Evolutionary conservation across 306 rosid species (phyloP).

Genomic region (Ochetophila trinervis): DNA sequence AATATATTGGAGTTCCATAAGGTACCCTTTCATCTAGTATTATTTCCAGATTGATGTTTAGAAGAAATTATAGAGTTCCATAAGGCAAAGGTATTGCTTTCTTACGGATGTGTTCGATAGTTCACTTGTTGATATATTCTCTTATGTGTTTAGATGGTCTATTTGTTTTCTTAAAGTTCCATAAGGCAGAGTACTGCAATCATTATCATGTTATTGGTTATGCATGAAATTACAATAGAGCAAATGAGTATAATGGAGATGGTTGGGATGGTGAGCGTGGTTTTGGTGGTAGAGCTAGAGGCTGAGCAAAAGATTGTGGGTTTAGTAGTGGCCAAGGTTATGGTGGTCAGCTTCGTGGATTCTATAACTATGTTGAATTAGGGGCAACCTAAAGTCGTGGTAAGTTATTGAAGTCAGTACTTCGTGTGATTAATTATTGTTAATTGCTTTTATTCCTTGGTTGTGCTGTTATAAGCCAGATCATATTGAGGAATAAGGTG

Average conservation of each 20-base stretch:
- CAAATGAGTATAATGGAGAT: slow-evolving; percentile 63
- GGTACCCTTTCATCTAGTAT: too few species aligned
- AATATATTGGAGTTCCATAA: too few species aligned
- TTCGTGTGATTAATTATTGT: not conserved
- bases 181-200: not conserved
- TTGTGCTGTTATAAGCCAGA: too few species aligned
- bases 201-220: not conserved
- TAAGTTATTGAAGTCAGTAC: slow-evolving; percentile 29
- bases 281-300: slow-evolving; percentile 72
- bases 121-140: slow-evolving; percentile 1
- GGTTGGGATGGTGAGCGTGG: slow-evolving; percentile 76
- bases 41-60: too few species aligned
- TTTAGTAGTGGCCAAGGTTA: slow-evolving; percentile 63
- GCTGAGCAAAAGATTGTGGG: slow-evolving; percentile 55
- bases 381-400: slow-evolving; percentile 62
- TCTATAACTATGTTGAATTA: slow-evolving; percentile 60
- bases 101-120: slow-evolving; percentile 1
- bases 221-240: slow-evolving; percentile 62
- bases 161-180: not conserved
- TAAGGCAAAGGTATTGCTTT: slow-evolving; percentile 54
- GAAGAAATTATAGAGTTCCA: too few species aligned
- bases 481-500: too few species aligned
- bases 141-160: not conserved
- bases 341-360: slow-evolving; percentile 48
- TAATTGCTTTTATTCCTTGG: not conserved